phyloP scores from a whole-genome alignment of 2,329 filamentous ascomycete genomes.

The Xylaria sp. region DNA sequence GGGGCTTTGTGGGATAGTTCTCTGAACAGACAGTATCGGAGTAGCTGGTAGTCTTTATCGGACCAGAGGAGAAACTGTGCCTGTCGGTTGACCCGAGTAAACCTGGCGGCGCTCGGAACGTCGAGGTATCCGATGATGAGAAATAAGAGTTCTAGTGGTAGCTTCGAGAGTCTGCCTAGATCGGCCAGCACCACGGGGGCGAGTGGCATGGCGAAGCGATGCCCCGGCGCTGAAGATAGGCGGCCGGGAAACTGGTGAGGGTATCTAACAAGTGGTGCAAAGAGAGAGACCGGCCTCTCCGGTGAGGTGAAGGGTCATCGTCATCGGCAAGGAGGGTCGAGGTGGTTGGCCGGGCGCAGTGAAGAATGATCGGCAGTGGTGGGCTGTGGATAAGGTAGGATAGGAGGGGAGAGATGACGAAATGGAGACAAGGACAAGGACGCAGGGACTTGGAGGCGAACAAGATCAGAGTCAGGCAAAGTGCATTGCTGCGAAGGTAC shows the following conservation, averaged over 20 bases:
- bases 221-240: background rate
- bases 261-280: background rate
- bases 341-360: background rate
- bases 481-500: background rate
- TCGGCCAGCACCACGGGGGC: constrained; percentile 18
- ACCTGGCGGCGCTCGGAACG: constrained; percentile 15
- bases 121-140: constrained; percentile 17
- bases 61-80: constrained; percentile 27
- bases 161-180: constrained; percentile 22
- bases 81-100: constrained; percentile 22
- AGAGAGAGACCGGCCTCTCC: background rate
- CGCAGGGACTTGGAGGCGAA: no score
- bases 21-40: constrained; percentile 10
- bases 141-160: constrained; percentile 18
- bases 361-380: background rate
- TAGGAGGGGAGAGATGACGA: background rate
- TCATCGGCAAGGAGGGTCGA: background rate
- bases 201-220: background rate
- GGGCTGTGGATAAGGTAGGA: background rate
- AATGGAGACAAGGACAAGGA: background rate
- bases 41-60: constrained; percentile 11
- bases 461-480: no score
- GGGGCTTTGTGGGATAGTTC: background rate
- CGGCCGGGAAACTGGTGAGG: background rate
- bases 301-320: background rate